phyloP scores from a whole-genome alignment of 192 early-diverging fungal species.

The Coemansia sp. region DNA sequence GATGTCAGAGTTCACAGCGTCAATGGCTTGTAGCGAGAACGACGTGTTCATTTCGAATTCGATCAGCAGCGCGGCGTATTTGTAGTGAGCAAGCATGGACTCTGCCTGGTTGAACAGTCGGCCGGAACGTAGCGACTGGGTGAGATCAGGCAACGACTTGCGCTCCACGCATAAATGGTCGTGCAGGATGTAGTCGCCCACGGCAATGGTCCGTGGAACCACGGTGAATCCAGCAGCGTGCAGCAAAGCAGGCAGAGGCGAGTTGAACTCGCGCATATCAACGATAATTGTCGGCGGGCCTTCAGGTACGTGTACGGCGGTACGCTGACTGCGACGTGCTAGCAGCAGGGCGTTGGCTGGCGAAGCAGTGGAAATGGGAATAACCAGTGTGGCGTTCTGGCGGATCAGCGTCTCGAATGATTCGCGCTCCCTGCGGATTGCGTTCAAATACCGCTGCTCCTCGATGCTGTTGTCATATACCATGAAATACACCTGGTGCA shows the following conservation, averaged over 20 bases:
- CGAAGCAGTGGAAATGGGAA: conserved; percentile 30
- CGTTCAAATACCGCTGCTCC: conserved; percentile 88
- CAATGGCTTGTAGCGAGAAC: conserved; percentile 71
- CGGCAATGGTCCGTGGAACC: conserved; percentile 81
- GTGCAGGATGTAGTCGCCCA: conserved; percentile 94
- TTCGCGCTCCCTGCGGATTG: conserved; percentile 87
- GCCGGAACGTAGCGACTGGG: conserved; percentile 80
- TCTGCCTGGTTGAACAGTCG: conserved; percentile 91
- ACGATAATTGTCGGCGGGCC: conserved; percentile 65
- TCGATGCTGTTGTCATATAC: conserved; percentile 95
- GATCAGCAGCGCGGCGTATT: conserved; percentile 78
- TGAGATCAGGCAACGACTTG: conserved; percentile 89
- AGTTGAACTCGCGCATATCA: conserved; percentile 92
- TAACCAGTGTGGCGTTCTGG: conserved; percentile 76
- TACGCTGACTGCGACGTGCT: conserved; percentile 26
- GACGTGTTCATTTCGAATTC: conserved; percentile 90
- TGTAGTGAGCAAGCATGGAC: conserved; percentile 85
- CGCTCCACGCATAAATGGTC: conserved; percentile 89
- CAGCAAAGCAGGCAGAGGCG: conserved; percentile 85
- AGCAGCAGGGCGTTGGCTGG: conserved; percentile 27
- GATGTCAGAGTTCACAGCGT: conserved; percentile 57
- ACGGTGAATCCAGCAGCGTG: conserved; percentile 78
- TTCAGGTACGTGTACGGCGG: conserved; percentile 3
- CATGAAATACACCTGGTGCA: conserved; percentile 87
- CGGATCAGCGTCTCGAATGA: conserved; percentile 92